Conservation (phyloP, 108 stramenopile genomes). For the Hondaea fermentalgiana region DNA sequence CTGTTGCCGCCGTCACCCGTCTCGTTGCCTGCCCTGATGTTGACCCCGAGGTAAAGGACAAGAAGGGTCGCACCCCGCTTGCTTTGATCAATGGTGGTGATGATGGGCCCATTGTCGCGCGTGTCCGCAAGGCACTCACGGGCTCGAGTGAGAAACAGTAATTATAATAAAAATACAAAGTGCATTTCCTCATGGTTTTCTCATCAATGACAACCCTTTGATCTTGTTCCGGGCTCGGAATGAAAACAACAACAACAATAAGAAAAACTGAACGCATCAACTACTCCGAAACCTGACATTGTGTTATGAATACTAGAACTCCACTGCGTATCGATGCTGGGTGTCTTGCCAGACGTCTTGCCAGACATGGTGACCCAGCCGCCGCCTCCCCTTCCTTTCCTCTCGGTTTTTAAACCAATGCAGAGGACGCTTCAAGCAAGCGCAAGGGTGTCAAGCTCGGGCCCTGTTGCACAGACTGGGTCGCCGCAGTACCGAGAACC, state of each 20-base stretch:
- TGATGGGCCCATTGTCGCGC: background rate
- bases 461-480: background rate
- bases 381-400: too few species aligned
- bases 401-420: too few species aligned
- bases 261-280: too few species aligned
- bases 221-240: too few species aligned
- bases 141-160: background rate
- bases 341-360: too few species aligned
- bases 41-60: background rate
- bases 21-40: constrained; percentile 11
- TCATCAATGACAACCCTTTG: too few species aligned
- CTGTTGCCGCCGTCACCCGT: constrained; percentile 18
- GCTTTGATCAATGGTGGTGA: background rate
- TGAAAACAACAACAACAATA: too few species aligned
- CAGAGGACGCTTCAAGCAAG: too few species aligned
- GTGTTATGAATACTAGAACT: too few species aligned
- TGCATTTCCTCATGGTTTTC: background rate
- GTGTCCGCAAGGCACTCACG: background rate
- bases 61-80: constrained; percentile 24
- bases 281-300: too few species aligned
- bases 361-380: too few species aligned
- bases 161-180: background rate
- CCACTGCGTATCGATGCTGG: too few species aligned
- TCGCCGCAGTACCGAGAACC: background rate
- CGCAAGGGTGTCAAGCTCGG: background rate